Percentiles rank a stretch among this genome's conserved stretches.
Conservation (phyloP, 2,329 filamentous ascomycete species). For the Bertia moriformis region DNA sequence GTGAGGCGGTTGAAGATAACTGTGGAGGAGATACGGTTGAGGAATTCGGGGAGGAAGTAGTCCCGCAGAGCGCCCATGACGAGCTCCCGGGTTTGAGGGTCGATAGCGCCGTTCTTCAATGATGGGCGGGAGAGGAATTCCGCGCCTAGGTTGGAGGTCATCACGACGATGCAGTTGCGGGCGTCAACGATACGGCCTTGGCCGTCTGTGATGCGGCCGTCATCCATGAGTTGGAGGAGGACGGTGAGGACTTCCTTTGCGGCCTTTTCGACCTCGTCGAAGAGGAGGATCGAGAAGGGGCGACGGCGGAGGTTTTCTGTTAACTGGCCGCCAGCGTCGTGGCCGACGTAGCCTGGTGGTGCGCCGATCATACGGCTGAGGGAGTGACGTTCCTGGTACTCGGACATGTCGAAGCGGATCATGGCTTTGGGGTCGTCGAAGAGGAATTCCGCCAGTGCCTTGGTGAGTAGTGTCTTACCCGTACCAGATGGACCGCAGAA, state of each 20-base stretch:
- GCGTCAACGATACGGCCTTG: constrained; percentile 91
- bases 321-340: constrained; percentile 88
- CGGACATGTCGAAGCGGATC: constrained; percentile 99
- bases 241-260: constrained; percentile 96
- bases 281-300: constrained; percentile 93
- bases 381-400: constrained; percentile 94
- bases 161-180: constrained; percentile 96
- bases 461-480: constrained; percentile 92
- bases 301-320: constrained; percentile 87
- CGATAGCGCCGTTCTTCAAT: constrained; percentile 69
- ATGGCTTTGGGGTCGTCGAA: constrained; percentile 95
- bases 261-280: constrained; percentile 96
- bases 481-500: constrained; percentile 98
- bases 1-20: constrained; percentile 98
- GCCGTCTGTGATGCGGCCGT: constrained; percentile 93
- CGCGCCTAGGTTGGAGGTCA: constrained; percentile 94
- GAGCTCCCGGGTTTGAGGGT: constrained; percentile 69
- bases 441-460: constrained; percentile 90
- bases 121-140: constrained; percentile 77
- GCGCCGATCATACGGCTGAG: constrained; percentile 96
- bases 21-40: constrained; percentile 89
- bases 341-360: constrained; percentile 89
- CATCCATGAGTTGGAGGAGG: constrained; percentile 97
- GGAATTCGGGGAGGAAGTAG: constrained; percentile 96
- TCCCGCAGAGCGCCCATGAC: constrained; percentile 83